Percentiles rank a stretch among this genome's conserved stretches.
phyloP scores from a whole-genome alignment of 2,329 filamentous ascomycete genomes.

The Aspergillus ochraceoroseus region DNA sequence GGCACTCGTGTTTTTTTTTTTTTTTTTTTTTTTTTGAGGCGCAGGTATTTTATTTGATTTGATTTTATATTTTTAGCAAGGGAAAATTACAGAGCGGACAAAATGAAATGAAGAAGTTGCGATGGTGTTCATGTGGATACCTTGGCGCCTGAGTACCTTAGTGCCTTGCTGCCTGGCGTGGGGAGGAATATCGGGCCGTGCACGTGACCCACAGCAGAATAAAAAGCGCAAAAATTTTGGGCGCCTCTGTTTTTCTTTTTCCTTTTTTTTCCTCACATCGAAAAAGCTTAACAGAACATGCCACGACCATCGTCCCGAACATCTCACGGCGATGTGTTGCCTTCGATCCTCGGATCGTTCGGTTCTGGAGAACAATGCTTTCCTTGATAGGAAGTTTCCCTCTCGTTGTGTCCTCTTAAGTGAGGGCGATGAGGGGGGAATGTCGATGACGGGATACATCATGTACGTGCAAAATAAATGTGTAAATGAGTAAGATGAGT shows the following conservation, averaged over 20 bases:
- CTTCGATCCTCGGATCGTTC: slow-evolving; percentile 56
- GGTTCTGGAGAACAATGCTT: slow-evolving; percentile 58
- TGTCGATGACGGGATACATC: slow-evolving; percentile 65
- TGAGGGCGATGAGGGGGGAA: slow-evolving; percentile 66
- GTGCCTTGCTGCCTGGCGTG: slow-evolving; percentile 11
- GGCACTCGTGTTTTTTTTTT: too few species aligned
- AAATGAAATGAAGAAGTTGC: neutral
- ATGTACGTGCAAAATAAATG: neutral
- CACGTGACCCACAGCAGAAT: slow-evolving; percentile 32
- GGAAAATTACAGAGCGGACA: too few species aligned
- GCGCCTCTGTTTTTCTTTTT: slow-evolving; percentile 22
- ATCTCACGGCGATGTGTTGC: slow-evolving; percentile 62
- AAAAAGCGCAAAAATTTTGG: slow-evolving; percentile 21
- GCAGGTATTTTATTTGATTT: neutral
- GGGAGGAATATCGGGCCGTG: slow-evolving; percentile 23
- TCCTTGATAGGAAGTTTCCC: slow-evolving; percentile 66
- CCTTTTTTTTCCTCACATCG: slow-evolving; percentile 47
- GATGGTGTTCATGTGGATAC: too few species aligned
- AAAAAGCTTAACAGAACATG: slow-evolving; percentile 58
- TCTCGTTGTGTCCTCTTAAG: slow-evolving; percentile 64
- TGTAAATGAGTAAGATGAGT: too few species aligned
- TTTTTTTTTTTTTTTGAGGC: too few species aligned
- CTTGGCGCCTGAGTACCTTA: slow-evolving; percentile 8
- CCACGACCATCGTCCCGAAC: slow-evolving; percentile 62
- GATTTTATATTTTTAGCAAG: too few species aligned